phyloP scores from a whole-genome alignment of 1,139 yeast species.

The Yamadazyma atlantica region DNA sequence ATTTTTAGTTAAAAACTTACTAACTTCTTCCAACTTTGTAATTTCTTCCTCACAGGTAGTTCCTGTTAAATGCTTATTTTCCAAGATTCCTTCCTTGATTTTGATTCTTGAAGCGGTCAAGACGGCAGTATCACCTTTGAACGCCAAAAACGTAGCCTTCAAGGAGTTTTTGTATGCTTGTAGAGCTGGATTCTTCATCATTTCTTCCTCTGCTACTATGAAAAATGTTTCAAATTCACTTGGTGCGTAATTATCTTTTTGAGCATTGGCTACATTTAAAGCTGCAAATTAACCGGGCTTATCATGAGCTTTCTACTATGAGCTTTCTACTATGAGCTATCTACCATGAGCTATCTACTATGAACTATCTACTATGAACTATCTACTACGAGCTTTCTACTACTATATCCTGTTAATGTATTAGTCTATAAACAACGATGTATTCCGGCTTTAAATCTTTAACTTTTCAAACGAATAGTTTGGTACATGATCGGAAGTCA shows the following conservation, averaged over 20 bases:
- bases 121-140: constrained; percentile 54
- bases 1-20: constrained; percentile 64
- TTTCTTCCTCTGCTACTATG: background rate
- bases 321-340: background rate
- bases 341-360: too few species aligned
- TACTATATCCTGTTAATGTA: background rate
- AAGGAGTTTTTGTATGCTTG: constrained; percentile 67
- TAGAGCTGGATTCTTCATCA: constrained; percentile 27
- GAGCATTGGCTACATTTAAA: constrained; percentile 1
- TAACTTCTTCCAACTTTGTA: constrained; percentile 64
- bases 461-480: constrained; percentile 54
- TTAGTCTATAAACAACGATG: background rate
- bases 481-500: constrained; percentile 35
- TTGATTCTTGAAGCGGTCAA: constrained; percentile 62
- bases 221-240: background rate
- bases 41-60: constrained; percentile 53
- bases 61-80: constrained; percentile 27
- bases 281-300: too few species aligned
- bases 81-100: constrained; percentile 60
- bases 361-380: too few species aligned
- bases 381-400: too few species aligned
- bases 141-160: constrained; percentile 71
- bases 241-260: background rate
- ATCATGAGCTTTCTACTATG: background rate
- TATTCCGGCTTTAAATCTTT: background rate